Evolutionary conservation across 1,284 basidiomycete genomes (phyloP).

Genomic region (Leccinum solheimii): DNA sequence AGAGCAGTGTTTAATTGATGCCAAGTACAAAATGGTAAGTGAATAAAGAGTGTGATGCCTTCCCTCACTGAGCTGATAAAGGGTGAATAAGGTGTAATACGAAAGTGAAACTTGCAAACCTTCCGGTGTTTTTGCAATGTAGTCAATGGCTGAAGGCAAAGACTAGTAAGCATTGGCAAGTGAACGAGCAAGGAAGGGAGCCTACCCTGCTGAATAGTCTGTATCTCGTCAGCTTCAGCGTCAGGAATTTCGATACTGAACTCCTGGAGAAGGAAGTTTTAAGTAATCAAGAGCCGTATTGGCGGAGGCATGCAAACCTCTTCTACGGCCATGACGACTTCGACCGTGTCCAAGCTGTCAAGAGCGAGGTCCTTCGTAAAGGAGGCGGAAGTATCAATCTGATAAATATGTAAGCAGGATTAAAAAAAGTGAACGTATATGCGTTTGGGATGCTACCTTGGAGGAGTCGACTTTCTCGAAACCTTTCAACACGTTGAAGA

Average conservation of each 20-base stretch:
- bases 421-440: background rate
- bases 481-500: conserved; percentile 87
- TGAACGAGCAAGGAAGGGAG: conserved; percentile 13
- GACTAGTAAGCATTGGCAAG: conserved; percentile 8
- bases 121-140: conserved; percentile 93
- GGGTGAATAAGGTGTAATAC: conserved; percentile 8
- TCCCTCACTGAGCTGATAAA: conserved; percentile 29
- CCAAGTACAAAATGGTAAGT: conserved; percentile 23
- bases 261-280: conserved; percentile 50
- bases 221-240: conserved; percentile 97
- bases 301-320: conserved; percentile 60
- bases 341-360: conserved; percentile 96
- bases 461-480: conserved; percentile 92
- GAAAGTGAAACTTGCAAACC: conserved; percentile 46
- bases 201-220: conserved; percentile 90
- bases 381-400: conserved; percentile 76
- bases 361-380: conserved; percentile 91
- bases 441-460: conserved; percentile 57
- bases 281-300: background rate
- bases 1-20: conserved; percentile 19
- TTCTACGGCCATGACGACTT: conserved; percentile 99
- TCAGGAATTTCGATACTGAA: conserved; percentile 95
- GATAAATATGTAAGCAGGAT: conserved; percentile 7
- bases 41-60: conserved; percentile 8
- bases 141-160: conserved; percentile 81